These are phyloP conservation scores for Salix arbutifolia DNA, from an alignment of 345 rosid species.

Conservation along the genomic window DNA sequence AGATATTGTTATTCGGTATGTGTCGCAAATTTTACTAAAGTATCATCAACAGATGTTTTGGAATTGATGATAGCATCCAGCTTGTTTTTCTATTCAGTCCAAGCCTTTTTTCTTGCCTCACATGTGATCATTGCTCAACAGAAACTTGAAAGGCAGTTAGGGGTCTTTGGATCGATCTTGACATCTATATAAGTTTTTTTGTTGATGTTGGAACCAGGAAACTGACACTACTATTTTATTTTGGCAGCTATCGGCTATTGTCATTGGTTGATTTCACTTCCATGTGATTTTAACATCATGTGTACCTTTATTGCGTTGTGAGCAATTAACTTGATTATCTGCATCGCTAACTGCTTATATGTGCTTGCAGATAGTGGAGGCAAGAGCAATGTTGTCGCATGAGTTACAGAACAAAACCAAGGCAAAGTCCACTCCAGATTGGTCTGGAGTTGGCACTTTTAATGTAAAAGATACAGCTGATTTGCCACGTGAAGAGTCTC, in stretches of 20 bases:
- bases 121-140: neutral
- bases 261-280: neutral
- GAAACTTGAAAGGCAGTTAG: neutral
- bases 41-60: neutral
- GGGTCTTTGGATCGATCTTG: neutral
- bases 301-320: neutral
- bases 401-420: slow-evolving; percentile 40
- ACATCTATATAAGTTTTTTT: neutral
- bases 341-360: neutral
- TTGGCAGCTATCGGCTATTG: neutral
- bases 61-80: neutral
- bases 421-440: slow-evolving; percentile 27
- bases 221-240: neutral
- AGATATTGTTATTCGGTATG: neutral
- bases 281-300: neutral
- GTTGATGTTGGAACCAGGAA: neutral
- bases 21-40: neutral
- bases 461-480: slow-evolving; percentile 23
- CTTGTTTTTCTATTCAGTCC: neutral
- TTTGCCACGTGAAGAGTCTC: slow-evolving; percentile 32
- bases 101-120: neutral
- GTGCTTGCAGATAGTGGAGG: slow-evolving; percentile 63
- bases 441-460: slow-evolving; percentile 30
- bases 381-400: slow-evolving; percentile 67
- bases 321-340: neutral